These are phyloP conservation scores for Jatropha podagrica DNA, from an alignment of 441 rosid species.

Conservation along the genomic window DNA sequence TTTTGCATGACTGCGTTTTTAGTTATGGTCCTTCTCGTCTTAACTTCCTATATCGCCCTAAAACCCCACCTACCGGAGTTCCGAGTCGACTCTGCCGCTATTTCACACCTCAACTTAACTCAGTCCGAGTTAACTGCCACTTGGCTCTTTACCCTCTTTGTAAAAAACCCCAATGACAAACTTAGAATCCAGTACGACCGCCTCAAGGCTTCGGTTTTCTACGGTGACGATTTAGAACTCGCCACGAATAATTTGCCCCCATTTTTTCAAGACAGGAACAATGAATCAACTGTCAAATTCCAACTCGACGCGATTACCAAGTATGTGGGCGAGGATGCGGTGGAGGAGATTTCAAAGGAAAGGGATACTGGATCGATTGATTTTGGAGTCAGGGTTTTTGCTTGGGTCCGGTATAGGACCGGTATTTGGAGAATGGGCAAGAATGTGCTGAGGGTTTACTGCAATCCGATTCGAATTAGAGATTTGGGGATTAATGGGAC, in stretches of 20 bases:
- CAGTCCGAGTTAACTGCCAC: conserved; percentile 16
- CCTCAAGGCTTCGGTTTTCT: conserved; percentile 18
- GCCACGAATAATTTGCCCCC: conserved; percentile 12
- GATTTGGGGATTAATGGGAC: conserved; percentile 10
- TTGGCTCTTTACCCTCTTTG: conserved; percentile 13
- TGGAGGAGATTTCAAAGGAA: background rate
- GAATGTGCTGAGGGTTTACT: conserved; percentile 6
- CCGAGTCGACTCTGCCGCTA: conserved; percentile 16
- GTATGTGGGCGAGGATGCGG: conserved; percentile 21
- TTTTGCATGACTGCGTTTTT: background rate
- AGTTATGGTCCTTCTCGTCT: conserved; percentile 2
- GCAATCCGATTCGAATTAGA: conserved; percentile 17
- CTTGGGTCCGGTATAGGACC: conserved; percentile 10
- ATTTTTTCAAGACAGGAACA: conserved; percentile 7
- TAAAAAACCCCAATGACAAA: conserved; percentile 16
- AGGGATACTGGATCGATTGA: conserved; percentile 9
- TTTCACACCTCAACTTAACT: conserved; percentile 20
- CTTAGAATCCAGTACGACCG: conserved; percentile 10
- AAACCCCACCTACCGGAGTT: conserved; percentile 9
- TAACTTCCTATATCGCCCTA: background rate
- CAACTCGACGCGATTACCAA: background rate
- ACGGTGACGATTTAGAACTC: background rate
- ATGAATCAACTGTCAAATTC: conserved; percentile 14
- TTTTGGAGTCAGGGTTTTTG: conserved; percentile 9
- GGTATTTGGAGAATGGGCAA: conserved; percentile 15